Base-by-base conservation (phyloP, 192 early-diverging fungal species). In the Entomortierella lignicola region DNA sequence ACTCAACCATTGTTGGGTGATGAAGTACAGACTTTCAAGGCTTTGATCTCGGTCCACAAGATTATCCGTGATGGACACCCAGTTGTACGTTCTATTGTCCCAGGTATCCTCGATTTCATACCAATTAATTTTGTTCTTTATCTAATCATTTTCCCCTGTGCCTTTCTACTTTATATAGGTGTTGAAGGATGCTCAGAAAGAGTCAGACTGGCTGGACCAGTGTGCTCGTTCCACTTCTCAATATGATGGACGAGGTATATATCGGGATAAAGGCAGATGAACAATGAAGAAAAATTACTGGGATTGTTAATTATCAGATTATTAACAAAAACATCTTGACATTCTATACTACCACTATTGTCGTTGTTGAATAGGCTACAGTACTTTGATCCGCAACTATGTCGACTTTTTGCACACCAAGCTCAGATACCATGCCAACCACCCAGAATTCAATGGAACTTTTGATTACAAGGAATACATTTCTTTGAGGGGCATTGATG, bases 401-500 rank as follows among this genome's bases (percentile, higher is more conserved):
- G 89, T 96, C 54, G 90, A 94, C 69, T 96, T 97, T 82, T 72
- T 99, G 39, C 85, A 91, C 44, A 87, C 90, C 31, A 99, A 99
- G 84, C 88, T 99, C 56, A 91, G 96, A 60, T 99, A 93, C 80
- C 98, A 99, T 77, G 81, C 90, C 34, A 84, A 90, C 43, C 95
- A 97, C 75, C 95, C 94, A 13, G 94, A 96, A 63, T 99, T 98
- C 74, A 93, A 91, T 58, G 98, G 95, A 25, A 93, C 86, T 60
- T 99, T 99, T 87, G 95, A 98, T 71, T 99, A 99, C 82, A 93
- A 98, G 64, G 98, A 99, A 74, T 99, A 97, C 68, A 90, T 97
- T 43, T 93, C 93, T 44, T 81, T 99, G 63, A 95, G 93, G 79
- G 93, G 94, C 56, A 93, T 97, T 54, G 94, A 97, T 66, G 98